Base-by-base conservation (phyloP, 306 rosid genomes). In the Acacia melanoxylon region DNA sequence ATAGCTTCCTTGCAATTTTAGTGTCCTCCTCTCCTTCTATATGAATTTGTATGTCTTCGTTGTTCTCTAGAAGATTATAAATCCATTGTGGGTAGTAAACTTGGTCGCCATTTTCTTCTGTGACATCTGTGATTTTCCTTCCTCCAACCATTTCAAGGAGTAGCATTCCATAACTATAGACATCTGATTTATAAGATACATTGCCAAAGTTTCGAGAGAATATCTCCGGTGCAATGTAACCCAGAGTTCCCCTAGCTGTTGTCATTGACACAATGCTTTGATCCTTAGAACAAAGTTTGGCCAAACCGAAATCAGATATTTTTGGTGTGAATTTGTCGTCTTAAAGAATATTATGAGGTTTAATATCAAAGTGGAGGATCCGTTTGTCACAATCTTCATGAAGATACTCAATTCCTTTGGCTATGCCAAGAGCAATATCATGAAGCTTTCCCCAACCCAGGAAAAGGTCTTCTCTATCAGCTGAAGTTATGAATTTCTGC, bases 81-180 rank as follows among this genome's bases (percentile, higher is more conserved):
- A 83, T 78, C 86, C 83, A 83, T 42, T 83, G 76, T 27, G 83
- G 83, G 42, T 83, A 83, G 52, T 78, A 45, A 52, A 83, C 82
- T 14, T 83, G 59, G 16, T 19, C 65, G 3, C 3, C n/a, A 16
- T 78, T 72, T 40, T 72, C 75, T 2, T 2, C 6, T 1, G 76
- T 72, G 79, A 78, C 80, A 65, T 73, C 71, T 24, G 63, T 78
- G 49, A 72, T 66, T 52, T 78, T 78, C 41, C 85, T 29, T 63
- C 69, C 42, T 6, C 69, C 69, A 14, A 63, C 69, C 42, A 63
- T 63, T 29, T 63, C 69, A 14, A 63, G 41, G 0, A 63, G 41
- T 2, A 63, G 7, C 78, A 83, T 83, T 4, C 41, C 41, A 63
- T 29, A 63, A 15, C 42, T 63, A 0, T 29, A 63, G 15, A 63